A percentile compares a stretch with the other conserved stretches of the same genome.
Conservation (phyloP, 257 asterid species). For the Petunia axillaris region DNA sequence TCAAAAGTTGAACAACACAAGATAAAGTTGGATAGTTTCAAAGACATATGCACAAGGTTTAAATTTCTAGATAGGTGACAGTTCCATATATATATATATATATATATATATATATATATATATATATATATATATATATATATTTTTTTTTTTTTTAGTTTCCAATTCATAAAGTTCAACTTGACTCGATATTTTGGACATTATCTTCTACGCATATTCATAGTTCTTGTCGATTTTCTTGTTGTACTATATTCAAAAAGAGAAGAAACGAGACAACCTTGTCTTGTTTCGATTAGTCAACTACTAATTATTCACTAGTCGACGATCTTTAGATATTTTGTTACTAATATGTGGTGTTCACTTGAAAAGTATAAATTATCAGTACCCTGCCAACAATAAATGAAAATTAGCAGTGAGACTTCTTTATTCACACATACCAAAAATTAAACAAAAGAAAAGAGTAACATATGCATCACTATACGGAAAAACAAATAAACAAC, state of each 20-base stretch:
- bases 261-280: neutral
- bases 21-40: no score
- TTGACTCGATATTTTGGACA: neutral
- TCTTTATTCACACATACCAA: neutral
- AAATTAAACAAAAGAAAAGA: no score
- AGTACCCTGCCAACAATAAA: no score
- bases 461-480: neutral
- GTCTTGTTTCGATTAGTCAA: neutral
- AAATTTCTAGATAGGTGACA: neutral
- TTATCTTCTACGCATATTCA: neutral
- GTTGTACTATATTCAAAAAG: neutral
- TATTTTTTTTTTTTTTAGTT: no score
- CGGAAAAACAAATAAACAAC: neutral
- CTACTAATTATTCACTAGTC: neutral
- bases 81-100: no score
- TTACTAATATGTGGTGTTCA: no score
- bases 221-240: slow-evolving; percentile 4
- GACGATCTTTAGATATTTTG: neutral
- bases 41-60: no score
- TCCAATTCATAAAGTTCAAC: neutral
- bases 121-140: no score
- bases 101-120: no score
- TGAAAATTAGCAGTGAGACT: neutral
- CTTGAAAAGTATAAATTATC: no score
- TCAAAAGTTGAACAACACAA: neutral